Base-by-base conservation (phyloP, 23 red algal genomes). In the Chondrus crispus region DNA sequence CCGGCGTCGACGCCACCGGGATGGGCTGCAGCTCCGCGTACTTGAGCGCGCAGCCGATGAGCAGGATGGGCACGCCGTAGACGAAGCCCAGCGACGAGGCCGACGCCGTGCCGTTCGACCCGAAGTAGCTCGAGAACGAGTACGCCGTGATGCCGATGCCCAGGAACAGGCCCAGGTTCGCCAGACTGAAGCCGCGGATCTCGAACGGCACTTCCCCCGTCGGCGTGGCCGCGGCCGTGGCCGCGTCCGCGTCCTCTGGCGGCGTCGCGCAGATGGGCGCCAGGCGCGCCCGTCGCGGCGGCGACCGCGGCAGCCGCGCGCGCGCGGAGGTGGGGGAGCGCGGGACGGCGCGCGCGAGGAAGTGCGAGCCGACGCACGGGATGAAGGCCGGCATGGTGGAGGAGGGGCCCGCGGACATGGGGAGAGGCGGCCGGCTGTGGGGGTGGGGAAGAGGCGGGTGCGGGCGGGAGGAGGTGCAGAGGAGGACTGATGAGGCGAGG, bases 1-100 rank as follows among this genome's bases (percentile, higher is more conserved):
- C 87, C 20, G 62, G 39, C 28, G 74, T 80, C 18, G 68, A 68
- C 44, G 33, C 5, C 7, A 98, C 57, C 50, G 85, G 74, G 26
- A 95, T 83, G 9, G 97, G 97, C 28, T 94, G 50, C 54, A 98
- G 63, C 85, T 98, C 97, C 16, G 97, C 97, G 80, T 98, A 98
- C 89, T 95, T 93, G 38, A 98, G 85, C 63, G 97, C 97, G 39
- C 93, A 91, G 9, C 97, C 97, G 26, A 98, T 55, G 9, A 98
- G 80, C 7, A 98, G 79, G 38, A 96, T 86, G 5, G 97, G 97
- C 40, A 98, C 78, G 62, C 97, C 97, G 50, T 98, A 98, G 37
- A 98, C 93, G 78, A 98, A 95, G 74, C 93, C 93, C 11, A 98
- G 82, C 35, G 93, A 94, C 30, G 97, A 85, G 20, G 86, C 97